Base-by-base conservation (phyloP, 2,329 filamentous ascomycete species). In the Colletotrichum orbiculare region DNA sequence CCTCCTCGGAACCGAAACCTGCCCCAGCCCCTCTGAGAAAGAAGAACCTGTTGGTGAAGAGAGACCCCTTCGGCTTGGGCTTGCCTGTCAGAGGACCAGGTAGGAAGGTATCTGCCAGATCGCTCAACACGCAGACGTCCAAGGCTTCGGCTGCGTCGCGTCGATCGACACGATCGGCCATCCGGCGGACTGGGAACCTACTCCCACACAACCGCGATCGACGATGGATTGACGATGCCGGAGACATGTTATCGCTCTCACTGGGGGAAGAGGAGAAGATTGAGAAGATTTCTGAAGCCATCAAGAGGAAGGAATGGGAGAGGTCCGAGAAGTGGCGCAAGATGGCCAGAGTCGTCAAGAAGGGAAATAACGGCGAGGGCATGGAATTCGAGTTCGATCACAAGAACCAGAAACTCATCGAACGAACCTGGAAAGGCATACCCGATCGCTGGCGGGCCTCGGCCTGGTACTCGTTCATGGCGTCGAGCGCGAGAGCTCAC, bases 401-500 rank as follows among this genome's bases (percentile, higher is more conserved):
- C 42, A 88, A 85, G 68, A 92, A 91, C 74, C 85, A 91, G n/a
- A 94, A 97, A 76, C 82, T 99, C 47, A 89, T 97, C 64, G 91
- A 94, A 69, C 88, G 96, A 60, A 96, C 94, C 1, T 99, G 96
- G 96, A 99, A 99, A 76, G 96, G 96, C 37, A 97, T 99, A 68
- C 96, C 96, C 0, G 96, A 99, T 77, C 89, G 93, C 68, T 99
- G 96, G 96, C 91, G 96, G 55, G 88, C 91, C 38, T 91, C 93
- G 2, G 96, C 95, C 2, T 99, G 96, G 96, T 95, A 95, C 79
- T 93, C 94, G 4, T 99, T 99, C 74, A 85, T 99, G 35, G 86
- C 89, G 7, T 82, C 91, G 8, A 95, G 92, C 68, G 93, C 94
- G 39, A 89, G 86, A 73, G 87, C 84, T 67, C 83, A 87, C 67